A percentile compares a stretch with the other conserved stretches of the same genome.
These are phyloP conservation scores for Ceratocystis variospora DNA, from an alignment of 2,329 filamentous ascomycete genomes.

Conservation along the genomic window DNA sequence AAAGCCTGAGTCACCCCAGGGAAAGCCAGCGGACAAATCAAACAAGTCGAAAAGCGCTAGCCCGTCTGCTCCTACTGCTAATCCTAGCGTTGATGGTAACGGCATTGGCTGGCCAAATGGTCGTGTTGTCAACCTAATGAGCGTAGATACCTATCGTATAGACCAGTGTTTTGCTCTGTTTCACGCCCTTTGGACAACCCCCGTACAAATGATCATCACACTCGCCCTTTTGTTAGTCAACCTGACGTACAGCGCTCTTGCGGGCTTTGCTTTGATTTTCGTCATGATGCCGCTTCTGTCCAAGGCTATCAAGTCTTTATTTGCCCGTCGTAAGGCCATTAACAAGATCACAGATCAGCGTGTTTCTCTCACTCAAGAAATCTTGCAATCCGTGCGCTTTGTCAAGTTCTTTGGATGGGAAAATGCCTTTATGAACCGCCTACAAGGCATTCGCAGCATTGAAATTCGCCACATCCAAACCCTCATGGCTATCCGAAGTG, in stretches of 20 bases:
- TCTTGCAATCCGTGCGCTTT: conserved; percentile 78
- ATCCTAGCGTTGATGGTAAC: conserved; percentile 38
- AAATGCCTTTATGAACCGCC: conserved; percentile 63
- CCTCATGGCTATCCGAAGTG: conserved; percentile 69
- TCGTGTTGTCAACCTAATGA: conserved; percentile 85
- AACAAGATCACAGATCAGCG: conserved; percentile 91
- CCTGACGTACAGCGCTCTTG: conserved; percentile 74
- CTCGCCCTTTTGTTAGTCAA: conserved; percentile 73
- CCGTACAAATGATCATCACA: conserved; percentile 64
- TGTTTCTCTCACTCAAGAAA: conserved; percentile 83
- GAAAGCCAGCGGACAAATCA: conserved; percentile 29
- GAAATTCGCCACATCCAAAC: conserved; percentile 80
- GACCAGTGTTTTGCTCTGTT: conserved; percentile 81
- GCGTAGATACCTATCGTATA: conserved; percentile 83
- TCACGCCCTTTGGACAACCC: conserved; percentile 81
- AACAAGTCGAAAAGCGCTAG: conserved; percentile 29
- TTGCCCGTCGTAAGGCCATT: conserved; percentile 61
- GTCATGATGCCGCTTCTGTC: conserved; percentile 67
- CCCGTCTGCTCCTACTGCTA: conserved; percentile 20
- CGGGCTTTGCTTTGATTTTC: conserved; percentile 72
- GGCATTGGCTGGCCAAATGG: conserved; percentile 85
- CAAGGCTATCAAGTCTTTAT: conserved; percentile 60
- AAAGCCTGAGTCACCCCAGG: conserved; percentile 33
- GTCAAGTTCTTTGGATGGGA: conserved; percentile 98
- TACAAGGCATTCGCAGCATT: conserved; percentile 56